Conservation (phyloP, 2,329 filamentous ascomycete genomes). For the Trichothecium sympodiale region DNA sequence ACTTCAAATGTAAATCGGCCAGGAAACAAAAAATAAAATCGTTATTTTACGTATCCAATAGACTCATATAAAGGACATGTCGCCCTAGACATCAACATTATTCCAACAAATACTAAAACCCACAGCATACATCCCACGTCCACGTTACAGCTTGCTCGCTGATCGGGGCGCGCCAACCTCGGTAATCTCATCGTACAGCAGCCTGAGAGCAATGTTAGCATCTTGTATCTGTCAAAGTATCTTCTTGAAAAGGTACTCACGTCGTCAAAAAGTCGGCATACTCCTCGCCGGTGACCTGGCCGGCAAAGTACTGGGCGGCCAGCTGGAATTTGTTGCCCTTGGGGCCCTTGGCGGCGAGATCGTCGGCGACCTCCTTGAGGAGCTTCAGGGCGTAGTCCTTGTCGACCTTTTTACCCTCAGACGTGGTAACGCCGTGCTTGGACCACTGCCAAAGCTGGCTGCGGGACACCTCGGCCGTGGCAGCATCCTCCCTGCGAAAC, state of each 20-base stretch:
- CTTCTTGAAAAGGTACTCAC: too few relatives aligned
- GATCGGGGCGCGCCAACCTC: conserved; percentile 50
- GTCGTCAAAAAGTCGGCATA: conserved; percentile 91
- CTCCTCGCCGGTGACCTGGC: conserved; percentile 92
- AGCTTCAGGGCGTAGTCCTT: conserved; percentile 83
- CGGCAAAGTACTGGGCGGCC: conserved; percentile 84
- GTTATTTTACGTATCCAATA: too few relatives aligned
- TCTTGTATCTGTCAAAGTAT: conserved; percentile 1
- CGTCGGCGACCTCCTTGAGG: conserved; percentile 73
- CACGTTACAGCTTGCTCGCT: conserved; percentile 50
- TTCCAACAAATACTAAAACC: too few relatives aligned
- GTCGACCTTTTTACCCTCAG: conserved; percentile 85
- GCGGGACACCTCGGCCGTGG: conserved; percentile 90
- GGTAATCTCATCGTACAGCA: conserved; percentile 84
- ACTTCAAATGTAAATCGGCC: too few relatives aligned
- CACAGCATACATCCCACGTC: conserved; percentile 3
- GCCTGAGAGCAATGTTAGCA: conserved; percentile 29
- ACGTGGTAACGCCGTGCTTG: conserved; percentile 59
- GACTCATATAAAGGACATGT: too few relatives aligned
- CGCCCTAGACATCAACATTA: too few relatives aligned
- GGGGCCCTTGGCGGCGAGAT: conserved; percentile 61
- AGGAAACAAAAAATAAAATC: too few relatives aligned
- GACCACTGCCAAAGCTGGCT: conserved; percentile 97
- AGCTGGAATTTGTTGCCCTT: conserved; percentile 88
- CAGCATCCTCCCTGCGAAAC: conserved; percentile 74